phyloP scores from a whole-genome alignment of 805 yeast genomes.

The Cyberlindnera americana region DNA sequence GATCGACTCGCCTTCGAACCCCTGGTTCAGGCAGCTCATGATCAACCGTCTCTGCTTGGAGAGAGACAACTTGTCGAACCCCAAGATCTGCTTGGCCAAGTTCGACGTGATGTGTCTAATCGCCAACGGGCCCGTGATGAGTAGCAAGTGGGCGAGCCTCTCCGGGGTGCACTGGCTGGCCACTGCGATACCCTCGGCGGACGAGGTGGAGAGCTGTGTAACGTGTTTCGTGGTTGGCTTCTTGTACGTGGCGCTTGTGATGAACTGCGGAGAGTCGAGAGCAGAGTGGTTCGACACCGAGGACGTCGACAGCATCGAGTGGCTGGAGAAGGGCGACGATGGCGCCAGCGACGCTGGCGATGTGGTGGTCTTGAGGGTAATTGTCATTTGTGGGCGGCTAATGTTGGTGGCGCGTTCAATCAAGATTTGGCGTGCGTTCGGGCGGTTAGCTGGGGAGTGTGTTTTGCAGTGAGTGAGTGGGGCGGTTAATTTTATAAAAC shows the following conservation, averaged over 20 bases:
- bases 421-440: too few relatives aligned
- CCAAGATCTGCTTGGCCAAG: constrained; percentile 67
- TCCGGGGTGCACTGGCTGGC: constrained; percentile 83
- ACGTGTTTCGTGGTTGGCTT: constrained; percentile 28
- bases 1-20: constrained; percentile 49
- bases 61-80: constrained; percentile 74
- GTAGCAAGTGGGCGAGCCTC: constrained; percentile 63
- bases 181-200: constrained; percentile 85
- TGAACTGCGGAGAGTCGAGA: constrained; percentile 25
- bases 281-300: constrained; percentile 13
- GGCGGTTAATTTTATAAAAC: too few relatives aligned
- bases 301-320: constrained; percentile 16
- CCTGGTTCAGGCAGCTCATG: constrained; percentile 81
- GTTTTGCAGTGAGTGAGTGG: too few relatives aligned
- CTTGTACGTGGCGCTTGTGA: constrained; percentile 26
- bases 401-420: too few relatives aligned
- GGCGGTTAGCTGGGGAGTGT: too few relatives aligned
- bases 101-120: constrained; percentile 86
- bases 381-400: constrained; percentile 7
- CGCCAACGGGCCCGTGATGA: constrained; percentile 81
- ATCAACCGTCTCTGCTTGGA: constrained; percentile 89
- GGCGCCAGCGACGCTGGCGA: constrained; percentile 27
- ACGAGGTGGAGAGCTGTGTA: constrained; percentile 60
- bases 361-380: constrained; percentile 7
- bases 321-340: constrained; percentile 27